Conservation (phyloP, 768 basidiomycete species). For the Phaffia australis region DNA sequence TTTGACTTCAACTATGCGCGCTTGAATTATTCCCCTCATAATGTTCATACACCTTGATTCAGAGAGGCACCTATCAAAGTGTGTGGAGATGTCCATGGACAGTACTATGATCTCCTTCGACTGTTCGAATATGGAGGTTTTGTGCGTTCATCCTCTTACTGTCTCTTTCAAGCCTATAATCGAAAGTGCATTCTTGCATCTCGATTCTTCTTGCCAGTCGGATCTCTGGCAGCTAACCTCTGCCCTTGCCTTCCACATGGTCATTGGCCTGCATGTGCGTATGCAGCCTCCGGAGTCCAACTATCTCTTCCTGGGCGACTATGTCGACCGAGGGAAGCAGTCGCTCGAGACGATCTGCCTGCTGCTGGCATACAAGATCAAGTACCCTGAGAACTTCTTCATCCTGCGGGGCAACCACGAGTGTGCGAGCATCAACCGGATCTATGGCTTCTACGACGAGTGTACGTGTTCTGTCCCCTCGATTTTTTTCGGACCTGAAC, state of each 20-base stretch:
- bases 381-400: constrained; percentile 30
- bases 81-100: constrained; percentile 28
- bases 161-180: background rate
- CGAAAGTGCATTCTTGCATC: background rate
- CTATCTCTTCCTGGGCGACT: constrained; percentile 29
- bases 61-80: constrained; percentile 29
- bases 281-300: constrained; percentile 26
- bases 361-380: constrained; percentile 28
- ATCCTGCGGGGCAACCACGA: constrained; percentile 29
- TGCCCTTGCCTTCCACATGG: background rate
- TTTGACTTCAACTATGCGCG: background rate
- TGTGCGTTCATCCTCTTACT: constrained; percentile 9
- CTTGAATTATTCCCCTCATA: background rate
- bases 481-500: background rate
- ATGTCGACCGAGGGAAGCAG: constrained; percentile 29
- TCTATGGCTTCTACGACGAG: constrained; percentile 29
- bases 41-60: background rate
- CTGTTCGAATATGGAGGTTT: constrained; percentile 29
- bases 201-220: no score
- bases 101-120: constrained; percentile 28
- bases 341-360: constrained; percentile 29
- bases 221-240: no score
- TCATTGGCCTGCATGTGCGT: no score
- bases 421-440: constrained; percentile 26
- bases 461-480: constrained; percentile 17